Evolutionary conservation across 139 green algal species (phyloP), one percentile per base, ranked within the genome.

Genomic region (Chlorella sorokiniana): DNA sequence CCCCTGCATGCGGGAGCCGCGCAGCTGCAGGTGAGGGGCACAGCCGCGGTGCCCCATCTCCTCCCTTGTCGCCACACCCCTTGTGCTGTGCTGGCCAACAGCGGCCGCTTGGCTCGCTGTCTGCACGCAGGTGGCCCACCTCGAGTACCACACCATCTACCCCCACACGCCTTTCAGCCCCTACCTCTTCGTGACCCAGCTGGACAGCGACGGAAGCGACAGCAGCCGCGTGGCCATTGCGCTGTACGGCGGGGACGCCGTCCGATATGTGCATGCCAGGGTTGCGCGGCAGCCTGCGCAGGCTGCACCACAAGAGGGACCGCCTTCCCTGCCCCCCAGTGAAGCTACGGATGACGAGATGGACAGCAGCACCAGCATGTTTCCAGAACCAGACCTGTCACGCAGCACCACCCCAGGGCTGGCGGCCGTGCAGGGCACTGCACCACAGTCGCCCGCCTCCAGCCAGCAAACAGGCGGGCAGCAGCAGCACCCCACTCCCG

Each of bases 91-190:
- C 29, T 18, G 23, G 48, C 33, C 31, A 9, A 1, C 52, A 22
- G 31, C 20, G 31, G 67, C 67, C 22, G 6, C 23, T 0, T 63
- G 22, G 25, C 70, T 75, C 11, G 35, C 10, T 68, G 61, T 25
- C n/a, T 4, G 29, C 41, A 16, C 42, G 52, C 73, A 79, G 73
- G 54, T 69, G 3, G 35, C 44, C 6, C 73, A 79, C 54, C 54
- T 79, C 1, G 23, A 37, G 0, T 79, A 79, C 54, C 37, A 79
- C 73, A 79, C 73, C 1, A 40, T 25, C 73, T 79, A 52, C 37
- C 73, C 73, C 10, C 73, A 79, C 7, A 29, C 54, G 5, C n/a
- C 73, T 14, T 79, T 79, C 54, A 79, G 69, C 54, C 73, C 73
- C 8, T 79, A 69, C 54, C 73, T 56, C 27, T 54, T 56, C 54